Evolutionary conservation across 2,329 filamentous ascomycete genomes (phyloP), one percentile per base, ranked within the genome.

Genomic region (Phyllosticta citrichinensis): DNA sequence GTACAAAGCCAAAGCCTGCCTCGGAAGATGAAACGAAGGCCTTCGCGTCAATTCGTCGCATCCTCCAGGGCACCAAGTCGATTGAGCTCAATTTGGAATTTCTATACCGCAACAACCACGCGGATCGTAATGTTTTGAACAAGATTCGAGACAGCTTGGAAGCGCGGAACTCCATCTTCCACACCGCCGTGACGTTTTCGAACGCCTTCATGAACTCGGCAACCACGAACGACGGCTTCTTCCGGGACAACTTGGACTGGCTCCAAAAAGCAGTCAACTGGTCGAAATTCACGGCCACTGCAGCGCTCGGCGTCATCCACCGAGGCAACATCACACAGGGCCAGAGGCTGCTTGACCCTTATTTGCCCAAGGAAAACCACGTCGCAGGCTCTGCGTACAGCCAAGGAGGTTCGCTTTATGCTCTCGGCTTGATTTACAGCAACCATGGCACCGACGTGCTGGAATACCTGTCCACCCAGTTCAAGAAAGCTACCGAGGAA

Each of bases 121-220:
- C 91, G 50, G 94, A 99, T 70, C 83, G 91, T 65, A 88, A 86
- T 68, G 94, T 99, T 64, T 80, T 99, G 62, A 97, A 97, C 81
- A 97, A 96, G 78, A 87, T 99, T 53, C 88, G 93, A 57, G 94
- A 99, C 73, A 97, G 92, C 67, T 79, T 99, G 17, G 94, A 99
- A 72, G 91, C 92, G 40, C 85, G 95, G 58, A 97, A 96, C 77
- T 97, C 93, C 33, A 99, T 99, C 67, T 97, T 97, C 82, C 94
- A 99, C 75, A 96, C 91, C 1, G 91, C 92, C 3, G 91, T 99
- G 61, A 97, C 94, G 0, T 94, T 99, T 70, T 94, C 93, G 70
- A 97, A 97, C 69, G 94, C 92, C 11, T 97, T 99, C 74, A 99
- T 99, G 94, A 96, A 99, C 73, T 92, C 96, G 59, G 95, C 94